Conservation (phyloP, 108 stramenopile genomes). For the Pelagomonas calceolata region DNA sequence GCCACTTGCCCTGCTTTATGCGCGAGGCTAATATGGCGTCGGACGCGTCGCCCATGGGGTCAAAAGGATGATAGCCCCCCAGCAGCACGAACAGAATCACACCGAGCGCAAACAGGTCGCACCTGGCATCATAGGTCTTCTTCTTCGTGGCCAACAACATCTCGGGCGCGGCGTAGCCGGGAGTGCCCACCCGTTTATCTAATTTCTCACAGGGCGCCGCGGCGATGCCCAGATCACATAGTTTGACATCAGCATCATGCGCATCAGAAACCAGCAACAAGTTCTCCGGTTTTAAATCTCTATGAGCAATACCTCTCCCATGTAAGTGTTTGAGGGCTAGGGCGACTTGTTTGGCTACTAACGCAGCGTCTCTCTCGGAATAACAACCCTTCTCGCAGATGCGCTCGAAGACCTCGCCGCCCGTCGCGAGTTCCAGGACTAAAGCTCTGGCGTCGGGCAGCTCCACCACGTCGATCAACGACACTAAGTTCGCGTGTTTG, state of each 20-base stretch:
- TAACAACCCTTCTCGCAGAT: conserved; percentile 26
- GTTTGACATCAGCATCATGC: conserved; percentile 15
- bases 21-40: conserved; percentile 22
- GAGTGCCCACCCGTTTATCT: conserved; percentile 18
- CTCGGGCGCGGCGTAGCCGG: conserved; percentile 34
- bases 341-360: conserved; percentile 10
- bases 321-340: conserved; percentile 16
- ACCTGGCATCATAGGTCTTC: conserved; percentile 18
- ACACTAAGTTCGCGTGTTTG: too few relatives aligned
- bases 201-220: not conserved
- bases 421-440: conserved; percentile 18
- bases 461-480: too few relatives aligned
- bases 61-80: conserved; percentile 18
- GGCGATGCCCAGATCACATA: conserved; percentile 28
- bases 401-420: conserved; percentile 32
- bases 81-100: conserved; percentile 30
- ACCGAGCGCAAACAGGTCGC: conserved; percentile 27
- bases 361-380: conserved; percentile 21
- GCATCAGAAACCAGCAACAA: conserved; percentile 5
- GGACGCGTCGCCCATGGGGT: not conserved
- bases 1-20: conserved; percentile 28
- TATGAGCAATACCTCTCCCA: too few relatives aligned
- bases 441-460: too few relatives aligned
- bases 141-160: conserved; percentile 10
- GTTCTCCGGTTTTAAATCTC: conserved; percentile 35